Conservation (phyloP, 768 basidiomycete genomes). For the Tremella fuciformis region DNA sequence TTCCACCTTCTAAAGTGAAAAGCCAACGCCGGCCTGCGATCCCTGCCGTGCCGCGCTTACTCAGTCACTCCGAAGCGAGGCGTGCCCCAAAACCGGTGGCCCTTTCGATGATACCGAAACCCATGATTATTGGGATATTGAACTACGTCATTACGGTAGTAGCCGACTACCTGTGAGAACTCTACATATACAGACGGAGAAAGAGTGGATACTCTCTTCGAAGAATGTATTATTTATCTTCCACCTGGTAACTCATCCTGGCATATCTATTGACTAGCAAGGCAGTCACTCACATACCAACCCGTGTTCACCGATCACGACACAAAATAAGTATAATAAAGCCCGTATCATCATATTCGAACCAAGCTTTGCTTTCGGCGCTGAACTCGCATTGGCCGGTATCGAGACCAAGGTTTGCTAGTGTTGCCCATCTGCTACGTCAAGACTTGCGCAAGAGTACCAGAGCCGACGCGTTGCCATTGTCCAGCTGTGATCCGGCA, state of each 20-base stretch:
- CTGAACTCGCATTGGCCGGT: constrained; percentile 29
- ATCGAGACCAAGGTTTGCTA: constrained; percentile 30
- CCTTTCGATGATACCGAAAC: constrained; percentile 37
- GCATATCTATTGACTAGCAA: no score
- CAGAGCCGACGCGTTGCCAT: constrained; percentile 37
- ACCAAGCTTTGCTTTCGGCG: no score
- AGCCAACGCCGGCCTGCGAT: constrained; percentile 19
- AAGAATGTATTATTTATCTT: no score
- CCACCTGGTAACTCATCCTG: no score
- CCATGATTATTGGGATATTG: constrained; percentile 32
- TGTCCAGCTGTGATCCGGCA: constrained; percentile 30
- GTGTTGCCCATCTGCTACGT: constrained; percentile 30
- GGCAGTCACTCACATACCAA: no score
- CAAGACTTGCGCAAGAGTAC: no score
- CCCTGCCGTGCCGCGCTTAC: constrained; percentile 18
- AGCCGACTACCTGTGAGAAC: no score
- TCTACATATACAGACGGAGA: no score
- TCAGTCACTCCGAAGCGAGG: constrained; percentile 27
- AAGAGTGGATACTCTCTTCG: no score
- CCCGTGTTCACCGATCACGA: no score
- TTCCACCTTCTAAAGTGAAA: neutral
- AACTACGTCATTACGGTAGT: no score
- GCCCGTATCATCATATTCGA: constrained; percentile 21
- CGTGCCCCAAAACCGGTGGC: constrained; percentile 26
- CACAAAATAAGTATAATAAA: constrained; percentile 33